phyloP scores from a whole-genome alignment of 139 green algal genomes.

The Chlorella sp. region DNA sequence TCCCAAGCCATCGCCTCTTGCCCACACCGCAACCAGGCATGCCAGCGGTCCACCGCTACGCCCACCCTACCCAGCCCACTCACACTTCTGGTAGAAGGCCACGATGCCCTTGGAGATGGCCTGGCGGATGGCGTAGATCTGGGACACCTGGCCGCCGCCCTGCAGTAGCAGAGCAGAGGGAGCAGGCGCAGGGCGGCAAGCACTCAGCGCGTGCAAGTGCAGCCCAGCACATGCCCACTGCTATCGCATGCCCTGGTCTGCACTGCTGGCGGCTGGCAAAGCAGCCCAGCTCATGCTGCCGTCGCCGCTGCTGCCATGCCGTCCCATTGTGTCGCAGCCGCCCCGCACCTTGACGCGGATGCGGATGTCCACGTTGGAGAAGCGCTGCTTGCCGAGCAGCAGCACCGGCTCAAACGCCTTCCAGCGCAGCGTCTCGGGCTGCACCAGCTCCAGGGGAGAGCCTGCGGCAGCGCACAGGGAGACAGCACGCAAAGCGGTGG shows the following conservation, averaged over 20 bases:
- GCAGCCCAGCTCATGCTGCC: too few species aligned
- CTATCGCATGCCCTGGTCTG: too few species aligned
- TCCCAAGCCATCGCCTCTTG: too few species aligned
- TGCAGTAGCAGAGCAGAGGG: too few species aligned
- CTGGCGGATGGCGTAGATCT: slow-evolving; percentile 97
- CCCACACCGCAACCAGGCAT: background rate
- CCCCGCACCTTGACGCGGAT: slow-evolving; percentile 85
- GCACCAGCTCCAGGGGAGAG: slow-evolving; percentile 93
- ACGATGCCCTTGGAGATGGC: slow-evolving; percentile 98
- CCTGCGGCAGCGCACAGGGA: slow-evolving; percentile 67
- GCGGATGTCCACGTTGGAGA: slow-evolving; percentile 96
- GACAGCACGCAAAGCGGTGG: too few species aligned
- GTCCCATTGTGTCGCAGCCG: too few species aligned
- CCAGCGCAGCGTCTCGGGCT: slow-evolving; percentile 94
- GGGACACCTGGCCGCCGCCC: slow-evolving; percentile 96
- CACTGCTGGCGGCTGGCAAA: too few species aligned
- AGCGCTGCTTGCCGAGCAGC: slow-evolving; percentile 93
- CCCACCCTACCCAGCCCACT: slow-evolving; percentile 26
- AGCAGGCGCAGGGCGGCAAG: too few species aligned
- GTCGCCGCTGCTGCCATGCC: too few species aligned
- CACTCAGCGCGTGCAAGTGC: too few species aligned
- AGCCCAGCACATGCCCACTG: too few species aligned
- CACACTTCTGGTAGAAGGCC: slow-evolving; percentile 99
- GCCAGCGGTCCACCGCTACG: background rate
- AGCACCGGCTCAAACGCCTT: slow-evolving; percentile 98